phyloP scores from a whole-genome alignment of 306 rosid genomes.

The Geum urbanum region DNA sequence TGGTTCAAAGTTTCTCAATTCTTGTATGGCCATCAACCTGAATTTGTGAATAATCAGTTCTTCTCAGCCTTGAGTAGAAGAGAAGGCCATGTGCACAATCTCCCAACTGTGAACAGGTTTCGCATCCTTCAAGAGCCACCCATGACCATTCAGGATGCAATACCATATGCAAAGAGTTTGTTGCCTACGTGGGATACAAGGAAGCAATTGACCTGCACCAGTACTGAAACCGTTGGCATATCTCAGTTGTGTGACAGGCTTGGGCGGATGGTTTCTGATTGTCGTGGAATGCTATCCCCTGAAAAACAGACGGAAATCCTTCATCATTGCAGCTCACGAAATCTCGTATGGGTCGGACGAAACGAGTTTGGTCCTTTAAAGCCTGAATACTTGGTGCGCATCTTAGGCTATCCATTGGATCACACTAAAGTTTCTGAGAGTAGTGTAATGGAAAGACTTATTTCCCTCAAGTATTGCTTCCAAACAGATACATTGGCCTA shows the following conservation, averaged over 20 bases:
- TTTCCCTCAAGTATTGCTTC: slow-evolving; percentile 55
- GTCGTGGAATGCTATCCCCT: slow-evolving; percentile 45
- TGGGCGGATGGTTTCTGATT: slow-evolving; percentile 39
- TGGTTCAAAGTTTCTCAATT: slow-evolving; percentile 77
- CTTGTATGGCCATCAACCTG: slow-evolving; percentile 69
- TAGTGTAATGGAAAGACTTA: slow-evolving; percentile 53
- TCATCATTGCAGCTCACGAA: slow-evolving; percentile 48
- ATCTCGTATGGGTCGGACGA: slow-evolving; percentile 75
- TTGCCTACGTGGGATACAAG: slow-evolving; percentile 96
- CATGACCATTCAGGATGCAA: slow-evolving; percentile 65
- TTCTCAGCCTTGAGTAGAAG: slow-evolving; percentile 72
- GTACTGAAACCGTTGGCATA: slow-evolving; percentile 53
- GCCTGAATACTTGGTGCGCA: slow-evolving; percentile 59
- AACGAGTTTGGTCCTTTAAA: slow-evolving; percentile 52
- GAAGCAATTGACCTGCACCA: slow-evolving; percentile 57
- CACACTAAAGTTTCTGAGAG: slow-evolving; percentile 52
- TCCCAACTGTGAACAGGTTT: slow-evolving; percentile 67
- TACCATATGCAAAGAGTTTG: slow-evolving; percentile 68
- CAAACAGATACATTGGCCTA: slow-evolving; percentile 83
- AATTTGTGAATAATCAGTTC: slow-evolving; percentile 52
- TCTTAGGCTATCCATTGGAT: slow-evolving; percentile 72
- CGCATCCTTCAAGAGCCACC: slow-evolving; percentile 56
- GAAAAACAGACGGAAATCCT: slow-evolving; percentile 64
- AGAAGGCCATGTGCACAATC: slow-evolving; percentile 92
- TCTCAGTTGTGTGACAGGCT: slow-evolving; percentile 61